phyloP scores from a whole-genome alignment of 2,329 filamentous ascomycete species.

The Cryphonectria radicalis region DNA sequence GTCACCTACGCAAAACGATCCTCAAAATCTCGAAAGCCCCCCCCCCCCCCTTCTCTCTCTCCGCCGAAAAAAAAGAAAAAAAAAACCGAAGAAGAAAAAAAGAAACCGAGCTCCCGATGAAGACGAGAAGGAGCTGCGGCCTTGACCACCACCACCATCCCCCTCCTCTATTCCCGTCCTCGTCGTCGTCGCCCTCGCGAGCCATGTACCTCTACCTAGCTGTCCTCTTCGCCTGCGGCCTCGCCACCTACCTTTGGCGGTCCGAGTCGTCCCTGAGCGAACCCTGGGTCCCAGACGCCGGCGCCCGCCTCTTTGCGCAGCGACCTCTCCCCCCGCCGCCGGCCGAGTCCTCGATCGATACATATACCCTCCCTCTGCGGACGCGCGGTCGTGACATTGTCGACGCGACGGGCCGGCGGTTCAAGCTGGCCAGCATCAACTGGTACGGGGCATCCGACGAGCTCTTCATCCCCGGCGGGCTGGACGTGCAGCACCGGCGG shows the following conservation, averaged over 20 bases:
- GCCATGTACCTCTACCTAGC: constrained; percentile 45
- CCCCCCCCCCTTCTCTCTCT: not conserved
- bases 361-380: constrained; percentile 60
- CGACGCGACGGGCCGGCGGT: constrained; percentile 58
- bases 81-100: too few species aligned
- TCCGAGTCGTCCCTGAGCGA: constrained; percentile 48
- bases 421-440: constrained; percentile 68
- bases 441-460: constrained; percentile 75
- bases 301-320: constrained; percentile 51
- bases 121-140: constrained; percentile 23
- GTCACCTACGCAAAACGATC: constrained; percentile 10
- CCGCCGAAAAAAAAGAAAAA: too few species aligned
- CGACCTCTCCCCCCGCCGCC: constrained; percentile 51
- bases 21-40: not conserved
- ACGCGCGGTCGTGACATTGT: constrained; percentile 65
- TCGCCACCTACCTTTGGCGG: constrained; percentile 49
- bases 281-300: constrained; percentile 56
- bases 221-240: constrained; percentile 43
- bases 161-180: constrained; percentile 22
- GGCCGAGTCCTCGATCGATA: constrained; percentile 47
- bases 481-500: constrained; percentile 65
- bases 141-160: constrained; percentile 18
- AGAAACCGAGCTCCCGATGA: constrained; percentile 14
- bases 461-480: constrained; percentile 65
- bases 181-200: not conserved